These are phyloP conservation scores for Eutreptiella sp. DNA, from an alignment of 208 protist species.

Conservation along the genomic window DNA sequence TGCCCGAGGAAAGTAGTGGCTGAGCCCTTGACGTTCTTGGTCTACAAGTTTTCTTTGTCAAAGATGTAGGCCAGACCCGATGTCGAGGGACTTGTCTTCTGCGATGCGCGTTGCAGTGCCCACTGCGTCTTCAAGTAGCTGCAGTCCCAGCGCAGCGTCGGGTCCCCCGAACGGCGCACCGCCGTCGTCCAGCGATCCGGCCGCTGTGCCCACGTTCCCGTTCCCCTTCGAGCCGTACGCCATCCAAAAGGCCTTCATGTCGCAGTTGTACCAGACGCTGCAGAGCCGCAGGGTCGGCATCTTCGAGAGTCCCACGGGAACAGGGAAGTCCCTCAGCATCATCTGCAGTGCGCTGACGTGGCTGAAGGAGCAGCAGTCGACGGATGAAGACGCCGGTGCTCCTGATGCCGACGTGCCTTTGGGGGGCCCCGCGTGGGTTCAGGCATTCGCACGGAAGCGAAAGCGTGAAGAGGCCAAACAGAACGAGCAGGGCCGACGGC, in stretches of 20 bases:
- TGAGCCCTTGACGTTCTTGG: no score
- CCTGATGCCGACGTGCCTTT: background rate
- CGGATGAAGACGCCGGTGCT: background rate
- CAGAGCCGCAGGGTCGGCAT: constrained; percentile 61
- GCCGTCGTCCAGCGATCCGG: no score
- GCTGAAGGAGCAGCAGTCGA: constrained; percentile 43
- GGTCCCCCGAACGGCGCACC: no score
- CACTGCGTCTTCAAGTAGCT: no score
- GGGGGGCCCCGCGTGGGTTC: constrained; percentile 19
- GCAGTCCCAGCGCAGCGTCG: no score
- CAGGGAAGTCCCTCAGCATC: constrained; percentile 86
- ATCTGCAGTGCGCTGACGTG: constrained; percentile 61
- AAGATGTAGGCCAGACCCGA: no score
- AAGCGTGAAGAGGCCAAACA: constrained; percentile 36
- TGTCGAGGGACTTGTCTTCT: no score
- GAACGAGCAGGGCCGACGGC: constrained; percentile 1
- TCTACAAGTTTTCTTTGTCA: no score
- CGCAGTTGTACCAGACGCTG: constrained; percentile 36
- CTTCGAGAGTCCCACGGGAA: constrained; percentile 89
- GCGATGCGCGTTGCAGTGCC: no score
- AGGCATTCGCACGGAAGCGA: constrained; percentile 33
- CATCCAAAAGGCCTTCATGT: constrained; percentile 51
- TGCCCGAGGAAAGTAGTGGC: no score
- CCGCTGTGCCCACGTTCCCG: constrained; percentile 26
- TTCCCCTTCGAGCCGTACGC: constrained; percentile 54